Conservation (phyloP, 371 early-diverging fungal species). For the Zopfochytrium polystomum region DNA sequence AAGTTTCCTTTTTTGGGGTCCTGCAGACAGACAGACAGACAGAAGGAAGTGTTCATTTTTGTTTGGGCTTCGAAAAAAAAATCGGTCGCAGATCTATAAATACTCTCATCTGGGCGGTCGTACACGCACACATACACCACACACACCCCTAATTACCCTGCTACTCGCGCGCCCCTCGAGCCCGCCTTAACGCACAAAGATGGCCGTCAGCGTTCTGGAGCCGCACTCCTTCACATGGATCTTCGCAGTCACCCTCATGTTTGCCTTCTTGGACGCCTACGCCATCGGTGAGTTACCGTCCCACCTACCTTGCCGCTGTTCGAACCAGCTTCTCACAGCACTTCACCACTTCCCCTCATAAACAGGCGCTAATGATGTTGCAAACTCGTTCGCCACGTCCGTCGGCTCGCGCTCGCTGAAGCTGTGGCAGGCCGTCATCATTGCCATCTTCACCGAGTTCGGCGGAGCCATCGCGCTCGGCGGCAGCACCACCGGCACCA, state of each 20-base stretch:
- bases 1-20: too few species aligned
- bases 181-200: too few species aligned
- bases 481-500: conserved; percentile 67
- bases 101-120: too few species aligned
- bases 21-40: too few species aligned
- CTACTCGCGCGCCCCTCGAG: too few species aligned
- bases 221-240: conserved; percentile 67
- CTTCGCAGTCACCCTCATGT: conserved; percentile 67
- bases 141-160: too few species aligned
- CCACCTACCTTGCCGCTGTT: background rate
- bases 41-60: too few species aligned
- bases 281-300: conserved; percentile 32
- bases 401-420: conserved; percentile 78
- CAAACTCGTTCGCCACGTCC: conserved; percentile 86
- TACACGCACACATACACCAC: too few species aligned
- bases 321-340: conserved; percentile 35
- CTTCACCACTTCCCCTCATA: conserved; percentile 61
- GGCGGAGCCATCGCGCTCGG: conserved; percentile 81
- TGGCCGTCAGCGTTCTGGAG: too few species aligned
- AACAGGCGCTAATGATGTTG: conserved; percentile 88
- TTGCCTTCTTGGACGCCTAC: conserved; percentile 48
- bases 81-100: too few species aligned
- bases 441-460: conserved; percentile 59
- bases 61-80: too few species aligned
- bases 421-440: conserved; percentile 61